A percentile compares a stretch with the other conserved stretches of the same genome.
phyloP scores from a whole-genome alignment of 2,329 filamentous ascomycete genomes.

The Colletotrichum sojae region DNA sequence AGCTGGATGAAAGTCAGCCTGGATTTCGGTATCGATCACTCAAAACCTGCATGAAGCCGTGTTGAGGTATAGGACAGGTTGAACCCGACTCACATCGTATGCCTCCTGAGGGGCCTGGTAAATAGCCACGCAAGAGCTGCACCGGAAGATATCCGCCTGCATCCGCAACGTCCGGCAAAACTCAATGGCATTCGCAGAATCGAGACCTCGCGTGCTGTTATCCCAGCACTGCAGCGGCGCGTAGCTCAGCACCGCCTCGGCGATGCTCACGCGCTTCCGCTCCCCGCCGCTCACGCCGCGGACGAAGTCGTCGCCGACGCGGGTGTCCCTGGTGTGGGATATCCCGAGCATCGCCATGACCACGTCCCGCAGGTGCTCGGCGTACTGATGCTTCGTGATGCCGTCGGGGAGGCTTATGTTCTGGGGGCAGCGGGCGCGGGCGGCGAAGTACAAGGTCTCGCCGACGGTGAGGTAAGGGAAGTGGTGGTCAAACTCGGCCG shows the following conservation, averaged over 20 bases:
- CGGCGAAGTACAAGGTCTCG: conserved; percentile 73
- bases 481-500: conserved; percentile 75
- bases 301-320: conserved; percentile 68
- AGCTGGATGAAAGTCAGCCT: conserved; percentile 46
- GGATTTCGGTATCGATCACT: not conserved
- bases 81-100: conserved; percentile 58
- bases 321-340: conserved; percentile 67
- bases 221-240: conserved; percentile 51
- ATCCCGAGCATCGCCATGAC: conserved; percentile 69
- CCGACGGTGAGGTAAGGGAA: conserved; percentile 72
- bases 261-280: conserved; percentile 57
- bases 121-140: conserved; percentile 52
- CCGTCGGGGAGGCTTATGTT: conserved; percentile 59
- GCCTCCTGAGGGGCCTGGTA: conserved; percentile 75
- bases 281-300: conserved; percentile 70
- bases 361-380: conserved; percentile 65
- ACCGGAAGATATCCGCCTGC: conserved; percentile 46
- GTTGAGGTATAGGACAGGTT: too few relatives aligned
- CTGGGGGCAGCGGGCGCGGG: conserved; percentile 66
- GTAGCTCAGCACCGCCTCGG: conserved; percentile 50
- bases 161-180: conserved; percentile 46
- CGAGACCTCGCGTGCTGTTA: conserved; percentile 66
- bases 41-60: too few relatives aligned
- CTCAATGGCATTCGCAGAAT: conserved; percentile 34
- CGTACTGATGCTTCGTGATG: conserved; percentile 56